phyloP scores from a whole-genome alignment of 129 eudicot species.

The Helichrysum umbraculigerum region DNA sequence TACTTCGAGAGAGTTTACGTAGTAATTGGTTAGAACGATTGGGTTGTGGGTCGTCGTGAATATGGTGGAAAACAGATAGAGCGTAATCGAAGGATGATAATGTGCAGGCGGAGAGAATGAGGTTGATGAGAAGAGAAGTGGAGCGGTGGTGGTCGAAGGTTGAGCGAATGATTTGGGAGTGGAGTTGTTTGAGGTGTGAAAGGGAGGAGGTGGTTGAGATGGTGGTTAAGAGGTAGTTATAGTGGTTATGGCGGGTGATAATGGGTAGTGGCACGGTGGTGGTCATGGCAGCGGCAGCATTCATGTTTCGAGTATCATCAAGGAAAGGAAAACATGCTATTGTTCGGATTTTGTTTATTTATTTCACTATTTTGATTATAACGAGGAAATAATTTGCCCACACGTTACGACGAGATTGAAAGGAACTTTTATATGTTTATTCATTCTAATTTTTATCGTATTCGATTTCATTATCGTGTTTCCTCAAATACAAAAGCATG shows the following conservation, averaged over 20 bases:
- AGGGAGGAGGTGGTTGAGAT: conserved; percentile 45
- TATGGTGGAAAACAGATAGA: conserved; percentile 52
- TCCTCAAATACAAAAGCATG: no score
- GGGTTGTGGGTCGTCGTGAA: conserved; percentile 41
- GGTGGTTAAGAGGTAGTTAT: conserved; percentile 45
- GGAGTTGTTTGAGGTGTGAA: conserved; percentile 61
- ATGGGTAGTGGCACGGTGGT: conserved; percentile 19
- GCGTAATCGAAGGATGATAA: conserved; percentile 47
- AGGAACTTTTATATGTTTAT: no score
- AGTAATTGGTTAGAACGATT: conserved; percentile 53
- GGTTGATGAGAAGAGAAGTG: conserved; percentile 43
- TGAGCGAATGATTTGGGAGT: conserved; percentile 52
- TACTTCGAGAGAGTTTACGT: conserved; percentile 51
- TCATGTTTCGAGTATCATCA: no score
- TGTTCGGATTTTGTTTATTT: no score
- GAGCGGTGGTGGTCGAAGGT: conserved; percentile 30
- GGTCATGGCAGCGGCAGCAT: conserved; percentile 16
- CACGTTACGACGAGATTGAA: no score
- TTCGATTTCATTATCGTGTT: no score
- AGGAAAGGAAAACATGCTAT: no score
- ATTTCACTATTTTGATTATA: no score
- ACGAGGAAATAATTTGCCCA: no score
- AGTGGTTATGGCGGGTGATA: background rate
- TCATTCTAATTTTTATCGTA: no score
- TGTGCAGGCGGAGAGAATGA: conserved; percentile 46